These are phyloP conservation scores for Penicillium sp. DNA, from an alignment of 2,329 filamentous ascomycete species.

Conservation along the genomic window DNA sequence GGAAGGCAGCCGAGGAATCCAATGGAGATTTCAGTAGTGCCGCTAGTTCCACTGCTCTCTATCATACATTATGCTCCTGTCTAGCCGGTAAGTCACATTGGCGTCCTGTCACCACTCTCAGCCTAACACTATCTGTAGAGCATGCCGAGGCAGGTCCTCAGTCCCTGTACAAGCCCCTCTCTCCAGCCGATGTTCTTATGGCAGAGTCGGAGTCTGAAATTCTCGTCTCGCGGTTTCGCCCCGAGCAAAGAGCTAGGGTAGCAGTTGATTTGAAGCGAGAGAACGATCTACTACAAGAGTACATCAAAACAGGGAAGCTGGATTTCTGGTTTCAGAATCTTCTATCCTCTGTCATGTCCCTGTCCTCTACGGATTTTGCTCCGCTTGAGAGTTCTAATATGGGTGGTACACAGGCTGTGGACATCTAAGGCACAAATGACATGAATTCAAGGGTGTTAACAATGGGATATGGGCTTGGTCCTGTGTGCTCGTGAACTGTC, in stretches of 20 bases:
- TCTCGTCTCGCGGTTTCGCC: conserved; percentile 54
- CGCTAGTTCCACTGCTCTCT: conserved; percentile 66
- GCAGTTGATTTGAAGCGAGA: conserved; percentile 71
- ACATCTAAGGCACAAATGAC: conserved; percentile 2
- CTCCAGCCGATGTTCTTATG: conserved; percentile 31
- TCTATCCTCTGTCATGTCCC: conserved; percentile 20
- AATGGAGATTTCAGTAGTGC: conserved; percentile 66
- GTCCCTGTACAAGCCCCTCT: conserved; percentile 25
- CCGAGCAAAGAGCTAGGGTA: conserved; percentile 65
- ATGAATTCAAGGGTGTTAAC: conserved; percentile 1
- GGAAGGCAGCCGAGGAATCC: conserved; percentile 71
- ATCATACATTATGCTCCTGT: conserved; percentile 64
- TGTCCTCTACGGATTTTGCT: background rate
- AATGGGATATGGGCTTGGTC: background rate
- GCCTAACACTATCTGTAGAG: conserved; percentile 9
- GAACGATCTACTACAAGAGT: conserved; percentile 63
- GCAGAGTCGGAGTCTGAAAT: conserved; percentile 48
- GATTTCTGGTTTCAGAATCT: conserved; percentile 63
- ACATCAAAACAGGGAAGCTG: conserved; percentile 67
- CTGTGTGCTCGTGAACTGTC: background rate
- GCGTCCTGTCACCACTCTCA: background rate
- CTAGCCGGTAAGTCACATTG: conserved; percentile 48
- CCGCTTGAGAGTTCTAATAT: background rate
- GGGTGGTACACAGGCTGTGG: background rate
- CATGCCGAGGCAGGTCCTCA: background rate